Evolutionary conservation across 495 filamentous ascomycete genomes (phyloP).

Genomic region (Penicillium dipodomyicola): DNA sequence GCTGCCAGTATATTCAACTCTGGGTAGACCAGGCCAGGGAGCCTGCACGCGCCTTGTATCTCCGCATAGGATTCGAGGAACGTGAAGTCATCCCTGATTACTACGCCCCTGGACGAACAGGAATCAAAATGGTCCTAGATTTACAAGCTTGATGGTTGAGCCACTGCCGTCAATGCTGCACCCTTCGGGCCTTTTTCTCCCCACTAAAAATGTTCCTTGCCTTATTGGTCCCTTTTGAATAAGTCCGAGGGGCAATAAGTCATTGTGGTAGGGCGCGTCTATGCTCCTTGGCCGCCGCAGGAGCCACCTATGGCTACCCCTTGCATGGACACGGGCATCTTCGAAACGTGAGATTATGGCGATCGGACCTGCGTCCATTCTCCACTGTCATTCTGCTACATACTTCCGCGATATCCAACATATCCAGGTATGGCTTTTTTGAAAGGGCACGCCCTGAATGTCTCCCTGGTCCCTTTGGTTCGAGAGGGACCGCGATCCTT

Average conservation of each 20-base stretch:
- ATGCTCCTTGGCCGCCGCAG: constrained; percentile 28
- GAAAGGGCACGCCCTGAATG: constrained; percentile 39
- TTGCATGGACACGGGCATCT: constrained; percentile 34
- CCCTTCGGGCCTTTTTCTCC: constrained; percentile 8
- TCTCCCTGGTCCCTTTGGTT: constrained; percentile 38
- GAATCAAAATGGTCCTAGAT: constrained; percentile 54
- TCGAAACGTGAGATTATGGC: constrained; percentile 34
- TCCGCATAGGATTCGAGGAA: constrained; percentile 50
- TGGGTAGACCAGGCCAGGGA: constrained; percentile 59
- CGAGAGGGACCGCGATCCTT: constrained; percentile 29
- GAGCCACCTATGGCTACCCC: constrained; percentile 28
- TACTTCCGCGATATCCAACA: constrained; percentile 46
- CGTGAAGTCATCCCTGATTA: constrained; percentile 53
- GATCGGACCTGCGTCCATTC: constrained; percentile 27
- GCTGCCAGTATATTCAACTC: constrained; percentile 54
- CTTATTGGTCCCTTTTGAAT: constrained; percentile 15
- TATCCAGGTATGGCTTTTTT: constrained; percentile 48
- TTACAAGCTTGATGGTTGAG: constrained; percentile 34
- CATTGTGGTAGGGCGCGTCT: constrained; percentile 29
- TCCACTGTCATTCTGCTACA: constrained; percentile 35
- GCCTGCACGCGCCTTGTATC: constrained; percentile 51
- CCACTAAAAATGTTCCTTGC: constrained; percentile 22
- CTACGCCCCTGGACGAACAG: constrained; percentile 55
- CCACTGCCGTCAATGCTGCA: constrained; percentile 15
- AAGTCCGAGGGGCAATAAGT: constrained; percentile 24